Evolutionary conservation across 441 rosid species (phyloP), one percentile per base, ranked within the genome.

Genomic region (Breynia disticha): DNA sequence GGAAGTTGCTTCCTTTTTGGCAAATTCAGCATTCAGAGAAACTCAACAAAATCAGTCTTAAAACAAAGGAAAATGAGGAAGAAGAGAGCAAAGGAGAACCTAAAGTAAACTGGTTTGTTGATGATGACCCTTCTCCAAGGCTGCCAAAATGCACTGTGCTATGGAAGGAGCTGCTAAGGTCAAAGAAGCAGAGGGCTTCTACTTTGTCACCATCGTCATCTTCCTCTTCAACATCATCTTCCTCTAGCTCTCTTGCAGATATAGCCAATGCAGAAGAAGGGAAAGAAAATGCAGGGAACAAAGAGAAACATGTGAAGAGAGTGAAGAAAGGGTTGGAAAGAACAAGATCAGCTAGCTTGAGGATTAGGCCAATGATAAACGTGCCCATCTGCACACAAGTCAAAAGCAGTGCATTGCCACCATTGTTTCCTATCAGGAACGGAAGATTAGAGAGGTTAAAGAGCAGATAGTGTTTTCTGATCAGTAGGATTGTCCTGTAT

Each of bases 141-240:
- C 98, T 95, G 28, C 98, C 98, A 5, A 90, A 87, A 48, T 90
- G 98, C 50, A 90, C 96, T 0, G 98, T 90, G n/a, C 51, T 90
- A 3, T 90, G 96, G 96, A 90, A 87, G 72, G 98, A 87, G 66
- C 67, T 90, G 58, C 75, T 90, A 10, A 72, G 86, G 78, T 19
- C 87, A 57, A 87, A 79, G 81, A 87, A 83, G 69, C 87, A 66
- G 56, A 69, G 81, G 0, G 76, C 85, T 42, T 76, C 90, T 11
- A 67, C 95, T 19, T 57, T 80, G 11, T 80, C 82, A 0, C 83
- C 93, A 2, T 80, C 97, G 0, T 82, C 95, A 4, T 88, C 95
- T 37, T 85, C 96, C 0, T 81, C 95, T 1, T 80, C 90, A 14
- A 72, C 88, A 0, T 86, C 95, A 0, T 86, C 93, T 16, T 81